Base-by-base conservation (phyloP, 2,329 filamentous ascomycete species). In the Drechslera avenae region DNA sequence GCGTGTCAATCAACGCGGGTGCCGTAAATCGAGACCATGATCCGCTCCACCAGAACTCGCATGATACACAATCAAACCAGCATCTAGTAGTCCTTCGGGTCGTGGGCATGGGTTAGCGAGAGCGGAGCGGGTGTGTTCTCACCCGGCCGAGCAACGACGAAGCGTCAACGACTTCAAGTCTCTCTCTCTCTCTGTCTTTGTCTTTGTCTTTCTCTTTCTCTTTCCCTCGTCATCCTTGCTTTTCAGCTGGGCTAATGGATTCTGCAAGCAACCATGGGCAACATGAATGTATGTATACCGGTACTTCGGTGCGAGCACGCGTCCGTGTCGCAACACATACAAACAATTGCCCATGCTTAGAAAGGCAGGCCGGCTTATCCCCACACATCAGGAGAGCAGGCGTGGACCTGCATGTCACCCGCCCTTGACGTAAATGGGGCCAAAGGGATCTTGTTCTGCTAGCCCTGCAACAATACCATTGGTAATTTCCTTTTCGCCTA, bases 51-150 rank as follows among this genome's bases (percentile, higher is more conserved):
- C 13, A 10, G 33, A 26, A 33, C 49, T 18, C 50, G 55, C 54
- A 59, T 59, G 43, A 59, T 50, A 16, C 41, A 52, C 55, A 61
- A 60, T 62, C 50, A 57, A 55, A 56, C 42, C 14, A 14, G 40
- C 14, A 16, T 33, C 43, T 18, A 46, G 35, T 13, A 28, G 10
- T 28, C 26, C 9, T 12, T 28, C 26, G 26, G 9, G n/a, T 34
- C n/a, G 5, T 16, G 13, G 3, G 32, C 32, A 16, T 34, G 32
- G n/a, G 2, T 17, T 34, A 28, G 26, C 26, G n/a, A 34, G 32
- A n/a, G 32, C 32, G 26, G 26, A 28, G 10, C 26, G 26, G 26
- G 26, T 28, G 26, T 10, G 26, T 28, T 28, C 26, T 28, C 26
- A 28, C 26, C 26, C 26, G 26, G 9, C 26, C 9, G 26, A 28